Evolutionary conservation across 2,329 filamentous ascomycete species (phyloP), one percentile per base, ranked within the genome.

Genomic region (Calonectria henricotiae): DNA sequence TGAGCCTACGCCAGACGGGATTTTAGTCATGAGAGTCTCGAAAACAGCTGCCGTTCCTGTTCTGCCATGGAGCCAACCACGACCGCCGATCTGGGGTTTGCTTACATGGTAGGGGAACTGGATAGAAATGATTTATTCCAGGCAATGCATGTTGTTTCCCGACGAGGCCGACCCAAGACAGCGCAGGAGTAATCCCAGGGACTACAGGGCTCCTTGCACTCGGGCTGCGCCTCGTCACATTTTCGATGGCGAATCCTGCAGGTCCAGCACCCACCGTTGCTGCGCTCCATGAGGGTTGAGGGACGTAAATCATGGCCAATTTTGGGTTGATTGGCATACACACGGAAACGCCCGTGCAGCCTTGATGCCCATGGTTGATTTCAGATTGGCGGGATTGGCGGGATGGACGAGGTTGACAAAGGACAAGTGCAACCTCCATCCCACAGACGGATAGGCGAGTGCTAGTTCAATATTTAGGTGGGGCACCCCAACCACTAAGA

Each of bases 61-160:
- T 65, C 25, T 1, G 70, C 73, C 64, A 75, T 71, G 0, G 46
- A 75, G 66, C 78, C 77, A 79, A 0, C 75, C 78, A 46, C 78
- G 65, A 0, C 77, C 77, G n/a, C 75, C 77, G 17, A 74, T 68
- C 6, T 73, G 71, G 1, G 77, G 74, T 0, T 73, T 73, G n/a
- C 78, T 75, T 7, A 71, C 70, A 12, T 79, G 78, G 39, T 76
- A 78, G 0, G 76, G 71, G 37, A 76, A 79, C 37, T 79, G 76
- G 0, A 79, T 63, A 0, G 75, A 77, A 35, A 79, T 78, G 15
- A 79, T 78, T 32, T 78, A 78, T 35, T 79, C 78, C 5, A 79
- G 54, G 54, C 79, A 79, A 30, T 79, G 73, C 12, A 64, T 70
- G n/a, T 72, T 74, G 12, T 60, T 25, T 5, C 47, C 25, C 47